Evolutionary conservation across 139 green algal genomes (phyloP).

Genomic region (Chlorella sp.): DNA sequence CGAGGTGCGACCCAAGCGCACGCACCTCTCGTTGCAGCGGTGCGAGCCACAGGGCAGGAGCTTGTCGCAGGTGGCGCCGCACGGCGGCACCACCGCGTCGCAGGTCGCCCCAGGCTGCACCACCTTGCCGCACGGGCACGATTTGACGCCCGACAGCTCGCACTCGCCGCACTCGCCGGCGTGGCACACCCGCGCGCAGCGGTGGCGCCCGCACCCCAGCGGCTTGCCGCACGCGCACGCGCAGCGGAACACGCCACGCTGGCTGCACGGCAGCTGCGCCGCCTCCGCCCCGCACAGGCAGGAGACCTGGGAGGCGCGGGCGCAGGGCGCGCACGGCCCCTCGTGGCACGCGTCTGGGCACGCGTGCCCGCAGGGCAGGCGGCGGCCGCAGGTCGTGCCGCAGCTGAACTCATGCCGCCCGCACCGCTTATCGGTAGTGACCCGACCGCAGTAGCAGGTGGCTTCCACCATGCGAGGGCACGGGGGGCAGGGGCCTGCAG

Average conservation of each 20-base stretch:
- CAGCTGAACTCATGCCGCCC: conserved; percentile 63
- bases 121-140: conserved; percentile 84
- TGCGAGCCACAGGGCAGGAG: conserved; percentile 79
- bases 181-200: conserved; percentile 66
- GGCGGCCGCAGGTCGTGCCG: conserved; percentile 44
- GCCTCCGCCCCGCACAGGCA: conserved; percentile 57
- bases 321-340: conserved; percentile 48
- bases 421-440: conserved; percentile 54
- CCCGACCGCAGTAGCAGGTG: conserved; percentile 66
- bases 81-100: conserved; percentile 58
- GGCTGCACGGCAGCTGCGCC: conserved; percentile 46
- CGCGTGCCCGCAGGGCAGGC: conserved; percentile 49
- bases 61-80: conserved; percentile 82
- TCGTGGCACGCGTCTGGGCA: conserved; percentile 61
- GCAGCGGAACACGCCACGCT: conserved; percentile 55
- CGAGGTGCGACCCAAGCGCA: neutral
- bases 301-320: neutral
- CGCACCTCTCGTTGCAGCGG: conserved; percentile 36
- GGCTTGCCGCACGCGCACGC: conserved; percentile 51
- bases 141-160: conserved; percentile 55
- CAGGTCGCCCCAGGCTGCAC: conserved; percentile 46
- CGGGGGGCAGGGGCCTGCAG: conserved; percentile 69
- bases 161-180: conserved; percentile 66
- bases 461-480: conserved; percentile 67
- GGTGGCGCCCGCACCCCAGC: conserved; percentile 63